These are phyloP conservation scores for Tephrocybe sp. DNA, from an alignment of 768 basidiomycete species.

Conservation along the genomic window DNA sequence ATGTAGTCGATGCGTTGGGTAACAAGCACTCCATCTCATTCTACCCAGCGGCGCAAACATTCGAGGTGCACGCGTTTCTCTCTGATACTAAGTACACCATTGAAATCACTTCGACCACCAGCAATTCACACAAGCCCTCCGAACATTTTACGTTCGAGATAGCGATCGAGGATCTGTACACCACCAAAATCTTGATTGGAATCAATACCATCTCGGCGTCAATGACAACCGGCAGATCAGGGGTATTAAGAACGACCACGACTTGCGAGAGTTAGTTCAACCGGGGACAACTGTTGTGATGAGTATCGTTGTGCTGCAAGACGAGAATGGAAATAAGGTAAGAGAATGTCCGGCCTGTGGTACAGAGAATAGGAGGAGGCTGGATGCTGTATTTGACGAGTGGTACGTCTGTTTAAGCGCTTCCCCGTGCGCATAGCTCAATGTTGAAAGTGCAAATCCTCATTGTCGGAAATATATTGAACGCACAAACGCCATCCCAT, in stretches of 20 bases:
- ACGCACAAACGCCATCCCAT: not conserved
- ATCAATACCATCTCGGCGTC: not conserved
- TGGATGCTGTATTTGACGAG: not conserved
- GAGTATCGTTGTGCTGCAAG: not conserved
- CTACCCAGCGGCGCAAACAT: not conserved
- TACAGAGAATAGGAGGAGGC: not conserved
- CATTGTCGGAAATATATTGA: not conserved
- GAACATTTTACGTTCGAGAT: not conserved
- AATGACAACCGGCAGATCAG: not conserved
- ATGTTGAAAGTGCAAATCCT: not conserved
- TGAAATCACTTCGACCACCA: not conserved
- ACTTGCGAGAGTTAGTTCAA: not conserved
- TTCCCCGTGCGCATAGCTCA: not conserved
- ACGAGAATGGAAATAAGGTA: not conserved
- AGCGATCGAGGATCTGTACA: not conserved
- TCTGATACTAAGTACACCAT: not conserved
- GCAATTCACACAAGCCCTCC: not conserved
- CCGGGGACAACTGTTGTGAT: not conserved
- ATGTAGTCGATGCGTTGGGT: not conserved
- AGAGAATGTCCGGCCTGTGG: not conserved
- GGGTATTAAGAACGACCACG: not conserved
- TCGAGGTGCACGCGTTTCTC: not conserved
- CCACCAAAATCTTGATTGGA: not conserved
- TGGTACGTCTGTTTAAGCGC: not conserved
- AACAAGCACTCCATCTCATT: not conserved